Evolutionary conservation across 345 rosid species (phyloP).

Genomic region (Eucalyptus sideroxylon): DNA sequence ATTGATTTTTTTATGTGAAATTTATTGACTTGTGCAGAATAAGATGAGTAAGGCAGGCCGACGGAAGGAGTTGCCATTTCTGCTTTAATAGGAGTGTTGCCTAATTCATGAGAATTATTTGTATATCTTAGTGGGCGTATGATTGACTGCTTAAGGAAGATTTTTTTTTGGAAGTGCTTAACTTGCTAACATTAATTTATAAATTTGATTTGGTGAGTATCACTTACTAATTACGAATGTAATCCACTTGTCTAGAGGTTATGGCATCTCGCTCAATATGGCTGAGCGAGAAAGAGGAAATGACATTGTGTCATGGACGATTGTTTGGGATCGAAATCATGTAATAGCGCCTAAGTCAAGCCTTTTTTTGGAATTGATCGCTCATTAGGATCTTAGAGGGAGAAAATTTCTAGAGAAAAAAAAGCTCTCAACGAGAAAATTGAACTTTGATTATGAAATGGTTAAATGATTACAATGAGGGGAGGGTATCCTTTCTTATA

Average conservation of each 20-base stretch:
- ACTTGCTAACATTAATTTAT: neutral
- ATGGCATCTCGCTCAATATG: neutral
- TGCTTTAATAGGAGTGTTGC: neutral
- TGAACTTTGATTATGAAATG: neutral
- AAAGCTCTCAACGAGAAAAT: neutral
- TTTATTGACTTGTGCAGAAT: neutral
- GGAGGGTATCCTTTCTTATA: rapidly evolving
- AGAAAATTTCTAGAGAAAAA: no score
- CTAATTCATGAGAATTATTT: neutral
- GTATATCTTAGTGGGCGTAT: neutral
- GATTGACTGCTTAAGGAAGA: neutral
- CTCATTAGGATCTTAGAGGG: neutral
- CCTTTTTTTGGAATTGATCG: no score
- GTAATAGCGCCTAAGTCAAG: neutral
- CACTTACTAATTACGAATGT: neutral
- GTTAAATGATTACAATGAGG: neutral
- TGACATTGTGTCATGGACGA: no score
- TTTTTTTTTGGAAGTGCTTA: neutral
- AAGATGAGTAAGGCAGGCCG: neutral
- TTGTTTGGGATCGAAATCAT: no score
- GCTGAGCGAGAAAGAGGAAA: neutral
- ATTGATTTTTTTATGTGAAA: neutral
- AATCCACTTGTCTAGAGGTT: neutral
- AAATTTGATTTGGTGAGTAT: neutral
- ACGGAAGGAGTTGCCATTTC: neutral